Evolutionary conservation across 441 rosid species (phyloP), one percentile per base, ranked within the genome.

Genomic region (Mallotus japonicus): DNA sequence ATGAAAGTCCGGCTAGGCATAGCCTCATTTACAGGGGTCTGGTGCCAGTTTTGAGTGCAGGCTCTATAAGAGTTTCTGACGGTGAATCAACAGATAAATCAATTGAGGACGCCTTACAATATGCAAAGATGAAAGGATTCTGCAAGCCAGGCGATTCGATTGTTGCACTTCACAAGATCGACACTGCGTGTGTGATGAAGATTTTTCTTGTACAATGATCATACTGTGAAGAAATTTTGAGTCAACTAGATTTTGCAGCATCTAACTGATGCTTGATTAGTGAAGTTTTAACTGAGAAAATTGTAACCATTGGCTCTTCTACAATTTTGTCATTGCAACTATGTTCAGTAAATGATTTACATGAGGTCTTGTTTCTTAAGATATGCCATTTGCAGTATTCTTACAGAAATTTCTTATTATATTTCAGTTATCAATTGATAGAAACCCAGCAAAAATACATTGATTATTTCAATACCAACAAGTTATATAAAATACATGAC

Each of bases 1-100:
- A 91, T 32, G 99, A 88, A 75, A 72, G 87, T 58, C 99, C 98
- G 0, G 99, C 99, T 2, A 92, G 97, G 83, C 97, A 94, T 73
- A 89, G 98, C 79, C 92, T 95, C 46, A 76, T 95, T 53, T 88
- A 83, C 84, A 79, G 99, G 19, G 98, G 98, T 22, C 49, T 95
- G 70, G 77, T 92, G 74, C 98, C 98, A 0, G 84, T 86, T 73
- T 79, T 92, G 49, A 87, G 83, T 71, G 90, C 89, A 14, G 96
- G 93, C 3, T 87, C 94, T 2, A 88, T 87, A 2, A 84, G 85
- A 81, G 91, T 92, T 46, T 89, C 96, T 16, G 84, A 88, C 58
- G 86, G 86, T 20, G 99, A 95, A 75, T 84, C 97, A 22, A 91
- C 97, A 16, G 96, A 87, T 55, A 97, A 88, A 74, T 83, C 90